These are phyloP conservation scores for Ophiorrhiza pumila DNA, from an alignment of 257 asterid genomes.

Conservation along the genomic window DNA sequence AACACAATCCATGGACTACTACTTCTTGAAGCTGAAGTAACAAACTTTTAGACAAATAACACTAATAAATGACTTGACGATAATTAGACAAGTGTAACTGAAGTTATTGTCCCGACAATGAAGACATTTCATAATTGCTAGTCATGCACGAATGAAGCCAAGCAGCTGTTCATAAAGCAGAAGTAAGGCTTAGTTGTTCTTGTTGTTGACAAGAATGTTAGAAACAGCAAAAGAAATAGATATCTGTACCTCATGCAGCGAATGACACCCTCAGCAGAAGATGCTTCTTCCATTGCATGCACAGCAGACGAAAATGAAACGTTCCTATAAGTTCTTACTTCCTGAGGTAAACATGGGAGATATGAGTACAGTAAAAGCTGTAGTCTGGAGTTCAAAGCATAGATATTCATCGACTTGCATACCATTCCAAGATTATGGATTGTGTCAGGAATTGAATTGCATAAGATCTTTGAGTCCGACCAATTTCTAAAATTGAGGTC, in stretches of 20 bases:
- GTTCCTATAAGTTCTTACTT: constrained; percentile 44
- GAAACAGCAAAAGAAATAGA: neutral
- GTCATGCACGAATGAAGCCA: neutral
- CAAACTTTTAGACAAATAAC: neutral
- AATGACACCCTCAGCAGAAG: constrained; percentile 54
- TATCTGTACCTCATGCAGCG: constrained; percentile 67
- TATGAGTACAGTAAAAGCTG: constrained; percentile 10
- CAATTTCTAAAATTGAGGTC: constrained; percentile 31
- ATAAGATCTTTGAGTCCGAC: constrained; percentile 44
- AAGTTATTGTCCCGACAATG: too few relatives aligned
- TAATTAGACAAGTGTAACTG: neutral
- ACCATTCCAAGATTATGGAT: constrained; percentile 73
- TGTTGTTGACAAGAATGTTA: too few relatives aligned
- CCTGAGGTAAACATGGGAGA: constrained; percentile 35
- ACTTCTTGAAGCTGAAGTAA: constrained; percentile 2
- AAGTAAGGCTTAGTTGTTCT: neutral
- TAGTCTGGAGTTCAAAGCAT: neutral
- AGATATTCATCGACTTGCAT: constrained; percentile 8
- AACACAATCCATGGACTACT: neutral
- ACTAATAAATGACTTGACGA: neutral
- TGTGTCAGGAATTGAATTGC: constrained; percentile 60
- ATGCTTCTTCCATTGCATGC: constrained; percentile 81
- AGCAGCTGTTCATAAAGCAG: neutral
- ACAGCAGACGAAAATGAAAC: constrained; percentile 57
- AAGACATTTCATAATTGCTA: neutral